Conservation (phyloP, 768 basidiomycete genomes). For the Lentinula boryana region DNA sequence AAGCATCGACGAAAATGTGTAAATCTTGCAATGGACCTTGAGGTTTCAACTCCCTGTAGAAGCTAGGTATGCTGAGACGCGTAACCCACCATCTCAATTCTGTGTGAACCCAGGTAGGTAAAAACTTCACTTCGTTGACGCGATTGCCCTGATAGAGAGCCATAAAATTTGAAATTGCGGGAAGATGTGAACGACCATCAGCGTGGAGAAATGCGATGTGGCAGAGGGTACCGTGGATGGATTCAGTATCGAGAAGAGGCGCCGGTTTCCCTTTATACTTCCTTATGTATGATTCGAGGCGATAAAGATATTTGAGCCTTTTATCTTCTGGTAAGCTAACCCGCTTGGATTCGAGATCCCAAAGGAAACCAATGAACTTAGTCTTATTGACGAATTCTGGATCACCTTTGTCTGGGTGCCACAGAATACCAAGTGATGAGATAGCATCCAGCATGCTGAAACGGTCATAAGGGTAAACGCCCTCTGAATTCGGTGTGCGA, state of each 20-base stretch:
- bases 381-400: conserved; percentile 15
- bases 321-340: conserved; percentile 23
- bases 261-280: neutral
- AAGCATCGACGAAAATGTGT: conserved; percentile 23
- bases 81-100: conserved; percentile 28
- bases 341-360: conserved; percentile 16
- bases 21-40: conserved; percentile 10
- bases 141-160: conserved; percentile 13
- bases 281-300: conserved; percentile 12
- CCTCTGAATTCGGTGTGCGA: conserved; percentile 10
- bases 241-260: conserved; percentile 9
- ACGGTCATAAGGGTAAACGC: no score
- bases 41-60: conserved; percentile 11
- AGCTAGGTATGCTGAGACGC: neutral
- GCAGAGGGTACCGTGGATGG: conserved; percentile 23
- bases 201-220: conserved; percentile 26
- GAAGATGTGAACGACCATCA: conserved; percentile 18
- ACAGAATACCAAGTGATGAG: conserved; percentile 15
- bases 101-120: conserved; percentile 16
- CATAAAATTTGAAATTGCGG: conserved; percentile 19
- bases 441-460: neutral
- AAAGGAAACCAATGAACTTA: conserved; percentile 25
- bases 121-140: conserved; percentile 3
- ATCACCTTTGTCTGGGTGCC: conserved; percentile 18
- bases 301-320: conserved; percentile 15